Evolutionary conservation across 768 basidiomycete species (phyloP).

Genomic region (Coprinellus micaceus): DNA sequence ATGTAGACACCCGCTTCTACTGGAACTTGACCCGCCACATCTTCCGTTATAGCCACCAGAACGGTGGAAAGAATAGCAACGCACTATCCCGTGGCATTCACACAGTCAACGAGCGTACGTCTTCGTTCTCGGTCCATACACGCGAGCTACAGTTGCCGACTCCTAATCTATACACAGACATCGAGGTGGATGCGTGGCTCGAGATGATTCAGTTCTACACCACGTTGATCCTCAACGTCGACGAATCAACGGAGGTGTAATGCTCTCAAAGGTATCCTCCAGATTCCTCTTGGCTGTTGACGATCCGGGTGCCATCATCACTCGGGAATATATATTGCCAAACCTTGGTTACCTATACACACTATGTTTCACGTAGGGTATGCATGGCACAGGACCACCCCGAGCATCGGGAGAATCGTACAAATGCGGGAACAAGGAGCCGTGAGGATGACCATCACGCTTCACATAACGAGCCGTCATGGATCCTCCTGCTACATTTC

Average conservation of each 20-base stretch:
- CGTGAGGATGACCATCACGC: no score
- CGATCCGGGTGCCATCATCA: no score
- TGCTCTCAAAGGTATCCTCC: no score
- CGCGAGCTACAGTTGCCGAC: constrained; percentile 7
- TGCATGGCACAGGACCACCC: no score
- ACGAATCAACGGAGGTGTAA: constrained; percentile 44
- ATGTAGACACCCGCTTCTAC: constrained; percentile 54
- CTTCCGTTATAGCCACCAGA: constrained; percentile 61
- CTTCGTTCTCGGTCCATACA: background rate
- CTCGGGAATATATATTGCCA: no score
- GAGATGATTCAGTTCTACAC: constrained; percentile 67
- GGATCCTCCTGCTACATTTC: constrained; percentile 23
- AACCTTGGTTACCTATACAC: no score
- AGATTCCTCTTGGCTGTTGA: no score
- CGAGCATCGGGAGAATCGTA: no score
- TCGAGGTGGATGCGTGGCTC: constrained; percentile 48
- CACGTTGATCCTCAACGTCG: constrained; percentile 62
- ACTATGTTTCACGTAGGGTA: no score
- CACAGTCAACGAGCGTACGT: constrained; percentile 69
- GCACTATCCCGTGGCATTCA: constrained; percentile 46
- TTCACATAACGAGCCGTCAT: constrained; percentile 25
- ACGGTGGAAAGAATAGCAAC: constrained; percentile 29
- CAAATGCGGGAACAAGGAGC: no score
- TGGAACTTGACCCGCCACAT: constrained; percentile 59
- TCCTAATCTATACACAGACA: constrained; percentile 30